Base-by-base conservation (phyloP, 352 stramenopile species). In the Peronospora destructor region DNA sequence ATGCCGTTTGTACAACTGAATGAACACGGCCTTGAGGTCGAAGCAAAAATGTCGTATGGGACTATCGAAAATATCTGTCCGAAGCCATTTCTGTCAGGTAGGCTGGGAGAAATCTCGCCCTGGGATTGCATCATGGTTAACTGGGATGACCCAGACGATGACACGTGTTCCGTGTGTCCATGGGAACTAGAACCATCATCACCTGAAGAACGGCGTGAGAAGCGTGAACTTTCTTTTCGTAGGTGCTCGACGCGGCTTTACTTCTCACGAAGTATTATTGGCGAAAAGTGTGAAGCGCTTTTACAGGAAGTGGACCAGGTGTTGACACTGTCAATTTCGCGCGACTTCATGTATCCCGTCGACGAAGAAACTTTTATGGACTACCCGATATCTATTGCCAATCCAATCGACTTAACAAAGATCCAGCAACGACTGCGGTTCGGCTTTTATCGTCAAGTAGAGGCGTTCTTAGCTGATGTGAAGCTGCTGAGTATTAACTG, bases 401-500 rank as follows among this genome's bases (percentile, higher is more conserved):
- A 94, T 45, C 79, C 83, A 2, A 85, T 95, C 30, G 84, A 95
- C 53, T 56, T 95, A 26, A 84, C 64, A 4, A 83, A 86, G 56
- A 90, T 95, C 33, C 70, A 76, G 10, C 61, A 75, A 32, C 78
- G 85, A 13, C 43, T 95, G 11, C 59, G 64, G 10, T 55, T 63
- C 6, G 65, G 65, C 0, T 95, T 91, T 51, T 95, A 94, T 41
- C 81, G 85, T 6, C 85, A 95, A 52, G 61, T 93, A 6, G 80
- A 92, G 37, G 83, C 81, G 1, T 84, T 94, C 36, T 58, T 91
- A 28, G 66, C 78, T 7, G 85, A 95, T 49, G 61, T 87, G 1
- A 72, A 85, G 42, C 53, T 94, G 16, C 53, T 95, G 33, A 72
- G 63, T 12, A 40, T 64, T 8, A 93, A 95, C 47, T 95, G 85